These are phyloP conservation scores for Chaetomium strumarium DNA, from an alignment of 2,329 filamentous ascomycete species.

Conservation along the genomic window DNA sequence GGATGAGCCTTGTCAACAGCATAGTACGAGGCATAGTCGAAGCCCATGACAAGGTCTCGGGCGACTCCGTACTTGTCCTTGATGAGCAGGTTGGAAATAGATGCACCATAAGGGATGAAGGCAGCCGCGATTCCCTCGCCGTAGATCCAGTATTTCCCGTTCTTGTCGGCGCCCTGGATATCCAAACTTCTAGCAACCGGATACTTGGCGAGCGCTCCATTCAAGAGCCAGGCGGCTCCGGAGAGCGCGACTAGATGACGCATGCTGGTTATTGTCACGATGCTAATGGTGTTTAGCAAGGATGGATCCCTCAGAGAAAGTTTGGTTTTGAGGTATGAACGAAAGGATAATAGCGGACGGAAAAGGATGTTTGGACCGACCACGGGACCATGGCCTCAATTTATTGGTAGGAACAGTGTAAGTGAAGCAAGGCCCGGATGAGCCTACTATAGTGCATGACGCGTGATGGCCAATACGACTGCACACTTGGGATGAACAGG, in stretches of 20 bases:
- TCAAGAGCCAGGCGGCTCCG: constrained; percentile 28
- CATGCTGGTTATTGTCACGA: constrained; percentile 13
- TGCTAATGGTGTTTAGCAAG: too few species aligned
- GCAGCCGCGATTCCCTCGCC: constrained; percentile 60
- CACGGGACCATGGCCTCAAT: too few species aligned
- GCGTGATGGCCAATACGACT: too few species aligned
- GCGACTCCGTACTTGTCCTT: constrained; percentile 61
- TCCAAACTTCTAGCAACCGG: not conserved
- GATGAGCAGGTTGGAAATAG: constrained; percentile 65
- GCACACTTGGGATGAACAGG: too few species aligned
- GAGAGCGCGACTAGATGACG: constrained; percentile 5
- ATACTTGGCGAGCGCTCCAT: constrained; percentile 22
- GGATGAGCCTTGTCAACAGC: constrained; percentile 57
- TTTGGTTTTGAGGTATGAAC: too few species aligned
- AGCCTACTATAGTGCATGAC: too few species aligned
- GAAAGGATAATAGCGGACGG: too few species aligned
- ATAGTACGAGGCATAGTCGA: constrained; percentile 71
- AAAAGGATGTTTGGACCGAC: too few species aligned
- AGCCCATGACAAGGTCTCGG: constrained; percentile 67
- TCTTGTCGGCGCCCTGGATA: constrained; percentile 40
- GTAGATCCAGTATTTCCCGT: constrained; percentile 67
- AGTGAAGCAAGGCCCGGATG: too few species aligned
- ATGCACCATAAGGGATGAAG: constrained; percentile 71
- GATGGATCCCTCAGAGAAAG: not conserved
- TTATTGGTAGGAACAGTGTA: too few species aligned